Percentiles rank a stretch among this genome's conserved stretches.
These are phyloP conservation scores for Tuber aestivum DNA, from an alignment of 495 filamentous ascomycete genomes.

Conservation along the genomic window DNA sequence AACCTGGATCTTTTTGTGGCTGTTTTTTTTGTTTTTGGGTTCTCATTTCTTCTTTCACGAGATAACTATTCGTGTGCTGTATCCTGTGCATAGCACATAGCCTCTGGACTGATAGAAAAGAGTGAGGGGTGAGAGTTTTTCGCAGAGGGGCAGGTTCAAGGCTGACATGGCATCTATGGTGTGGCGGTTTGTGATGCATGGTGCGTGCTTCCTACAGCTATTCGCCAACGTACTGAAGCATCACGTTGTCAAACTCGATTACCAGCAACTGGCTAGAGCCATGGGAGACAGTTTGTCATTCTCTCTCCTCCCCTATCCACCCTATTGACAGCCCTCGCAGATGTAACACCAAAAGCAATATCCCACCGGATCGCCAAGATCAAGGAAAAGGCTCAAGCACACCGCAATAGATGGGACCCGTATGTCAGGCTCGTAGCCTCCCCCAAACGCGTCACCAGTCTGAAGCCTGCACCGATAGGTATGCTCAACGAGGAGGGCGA, in stretches of 20 bases:
- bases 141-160: not conserved
- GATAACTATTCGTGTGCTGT: not conserved
- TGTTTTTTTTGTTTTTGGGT: not conserved
- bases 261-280: constrained; percentile 32
- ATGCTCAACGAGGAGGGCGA: not conserved
- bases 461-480: not conserved
- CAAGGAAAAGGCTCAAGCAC: constrained; percentile 39
- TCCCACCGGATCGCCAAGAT: constrained; percentile 41
- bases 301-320: not conserved
- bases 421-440: constrained; percentile 12
- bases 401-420: constrained; percentile 20
- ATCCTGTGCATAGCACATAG: not conserved
- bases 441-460: not conserved
- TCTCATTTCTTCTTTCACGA: not conserved
- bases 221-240: constrained; percentile 41
- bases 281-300: constrained; percentile 35
- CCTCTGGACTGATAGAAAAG: not conserved
- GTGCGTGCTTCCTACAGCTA: constrained; percentile 18
- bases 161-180: not conserved
- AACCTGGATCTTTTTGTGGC: not conserved
- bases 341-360: constrained; percentile 40
- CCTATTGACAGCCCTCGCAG: constrained; percentile 20
- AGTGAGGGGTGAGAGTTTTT: not conserved
- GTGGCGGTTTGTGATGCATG: not conserved
- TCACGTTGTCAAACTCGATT: constrained; percentile 41